Conservation (phyloP, 2,329 filamentous ascomycete genomes). For the Alternaria dauci region DNA sequence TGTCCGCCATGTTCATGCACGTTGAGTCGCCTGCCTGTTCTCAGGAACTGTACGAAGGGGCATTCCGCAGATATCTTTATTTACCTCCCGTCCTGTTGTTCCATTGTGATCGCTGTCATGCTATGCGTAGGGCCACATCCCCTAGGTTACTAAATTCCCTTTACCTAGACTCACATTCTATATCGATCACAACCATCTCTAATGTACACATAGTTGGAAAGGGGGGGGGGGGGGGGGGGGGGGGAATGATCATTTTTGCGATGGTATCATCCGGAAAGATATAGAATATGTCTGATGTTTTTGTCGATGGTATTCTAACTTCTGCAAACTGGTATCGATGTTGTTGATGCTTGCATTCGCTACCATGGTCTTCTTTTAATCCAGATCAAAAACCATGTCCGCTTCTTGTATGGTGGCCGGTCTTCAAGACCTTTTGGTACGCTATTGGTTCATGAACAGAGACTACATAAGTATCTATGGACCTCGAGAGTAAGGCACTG, state of each 20-base stretch:
- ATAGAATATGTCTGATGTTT: not conserved
- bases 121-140: too few relatives aligned
- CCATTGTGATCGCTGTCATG: too few relatives aligned
- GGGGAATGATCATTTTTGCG: too few relatives aligned
- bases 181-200: too few relatives aligned
- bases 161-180: too few relatives aligned
- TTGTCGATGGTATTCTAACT: not conserved
- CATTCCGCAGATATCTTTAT: too few relatives aligned
- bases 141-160: too few relatives aligned
- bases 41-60: constrained; percentile 12
- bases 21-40: constrained; percentile 19
- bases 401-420: not conserved
- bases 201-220: too few relatives aligned
- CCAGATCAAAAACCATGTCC: not conserved
- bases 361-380: not conserved
- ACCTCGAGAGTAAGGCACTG: not conserved
- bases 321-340: not conserved
- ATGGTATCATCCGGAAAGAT: too few relatives aligned
- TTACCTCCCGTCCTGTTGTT: too few relatives aligned
- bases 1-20: constrained; percentile 24
- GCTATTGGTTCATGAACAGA: not conserved
- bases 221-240: too few relatives aligned
- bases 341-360: not conserved
- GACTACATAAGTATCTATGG: too few relatives aligned
- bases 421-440: not conserved